Percentiles rank a stretch among this genome's conserved stretches.
phyloP scores from a whole-genome alignment of 2,329 filamentous ascomycete species.

The Esteya vermicola region DNA sequence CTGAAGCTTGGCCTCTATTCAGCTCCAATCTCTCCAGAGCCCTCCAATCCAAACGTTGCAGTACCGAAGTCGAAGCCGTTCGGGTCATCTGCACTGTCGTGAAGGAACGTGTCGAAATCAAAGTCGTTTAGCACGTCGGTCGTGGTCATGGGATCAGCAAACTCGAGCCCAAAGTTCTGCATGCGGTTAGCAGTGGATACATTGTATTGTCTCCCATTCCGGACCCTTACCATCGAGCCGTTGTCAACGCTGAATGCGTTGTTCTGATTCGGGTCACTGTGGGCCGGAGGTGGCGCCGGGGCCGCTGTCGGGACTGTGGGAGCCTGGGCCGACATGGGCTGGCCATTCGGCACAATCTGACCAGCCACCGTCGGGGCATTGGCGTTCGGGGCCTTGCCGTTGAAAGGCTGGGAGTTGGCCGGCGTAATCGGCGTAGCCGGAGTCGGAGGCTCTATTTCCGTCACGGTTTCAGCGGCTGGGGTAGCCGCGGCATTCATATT shows the following conservation, averaged over 20 bases:
- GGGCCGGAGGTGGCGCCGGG: constrained; percentile 28
- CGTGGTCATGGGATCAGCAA: constrained; percentile 38
- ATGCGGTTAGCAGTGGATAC: background rate
- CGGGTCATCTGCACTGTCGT: constrained; percentile 36
- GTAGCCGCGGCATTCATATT: constrained; percentile 37
- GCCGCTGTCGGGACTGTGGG: constrained; percentile 27
- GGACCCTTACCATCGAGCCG: constrained; percentile 20
- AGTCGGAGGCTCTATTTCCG: constrained; percentile 43
- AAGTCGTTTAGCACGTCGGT: constrained; percentile 51
- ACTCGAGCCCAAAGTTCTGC: constrained; percentile 37
- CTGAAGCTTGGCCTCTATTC: constrained; percentile 5
- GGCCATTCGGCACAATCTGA: constrained; percentile 25
- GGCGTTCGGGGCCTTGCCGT: constrained; percentile 24
- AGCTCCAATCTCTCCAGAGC: constrained; percentile 31
- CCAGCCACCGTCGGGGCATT: constrained; percentile 16
- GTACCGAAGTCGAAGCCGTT: constrained; percentile 40
- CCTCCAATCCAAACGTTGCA: constrained; percentile 38
- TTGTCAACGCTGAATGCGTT: constrained; percentile 28
- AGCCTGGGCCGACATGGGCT: constrained; percentile 28
- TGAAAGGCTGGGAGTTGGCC: constrained; percentile 35
- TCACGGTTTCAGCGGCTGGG: constrained; percentile 38
- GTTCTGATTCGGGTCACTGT: constrained; percentile 33
- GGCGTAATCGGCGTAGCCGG: constrained; percentile 53
- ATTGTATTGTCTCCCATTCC: no score
- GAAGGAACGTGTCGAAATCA: constrained; percentile 55